phyloP scores from a whole-genome alignment of 2,329 filamentous ascomycete species.

The Emergomyces orientalis region DNA sequence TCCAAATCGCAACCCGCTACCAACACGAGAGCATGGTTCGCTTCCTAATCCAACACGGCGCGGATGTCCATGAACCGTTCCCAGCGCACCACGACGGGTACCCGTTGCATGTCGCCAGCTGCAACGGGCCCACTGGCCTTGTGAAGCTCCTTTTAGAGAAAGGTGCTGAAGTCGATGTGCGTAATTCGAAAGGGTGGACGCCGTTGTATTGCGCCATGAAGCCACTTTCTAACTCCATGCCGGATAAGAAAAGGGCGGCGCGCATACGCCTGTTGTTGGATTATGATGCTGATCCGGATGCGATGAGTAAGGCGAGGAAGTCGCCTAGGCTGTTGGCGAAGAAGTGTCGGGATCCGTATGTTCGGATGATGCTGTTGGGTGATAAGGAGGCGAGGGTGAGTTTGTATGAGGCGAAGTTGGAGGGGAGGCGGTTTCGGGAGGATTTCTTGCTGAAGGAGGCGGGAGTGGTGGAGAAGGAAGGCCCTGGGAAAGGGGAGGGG shows the following conservation, averaged over 20 bases:
- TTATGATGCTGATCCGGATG: background rate
- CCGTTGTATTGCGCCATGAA: background rate
- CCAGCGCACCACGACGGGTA: background rate
- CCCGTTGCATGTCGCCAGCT: background rate
- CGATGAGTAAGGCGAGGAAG: background rate
- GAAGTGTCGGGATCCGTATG: background rate
- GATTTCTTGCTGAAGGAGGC: background rate
- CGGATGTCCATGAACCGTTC: slow-evolving; percentile 6
- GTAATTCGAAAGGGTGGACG: background rate
- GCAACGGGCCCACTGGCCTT: background rate
- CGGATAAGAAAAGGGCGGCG: background rate
- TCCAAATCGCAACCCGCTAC: slow-evolving; percentile 20
- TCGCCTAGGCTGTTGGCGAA: background rate
- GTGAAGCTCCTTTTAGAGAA: slow-evolving; percentile 1
- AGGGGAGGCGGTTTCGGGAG: background rate
- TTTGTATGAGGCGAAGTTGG: background rate
- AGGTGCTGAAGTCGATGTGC: slow-evolving; percentile 1
- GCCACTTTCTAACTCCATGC: background rate
- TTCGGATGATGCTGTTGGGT: background rate
- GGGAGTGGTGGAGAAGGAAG: background rate
- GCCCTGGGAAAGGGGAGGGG: background rate
- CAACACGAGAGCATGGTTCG: slow-evolving; percentile 20
- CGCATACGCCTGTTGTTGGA: slow-evolving; percentile 2
- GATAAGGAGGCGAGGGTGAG: background rate
- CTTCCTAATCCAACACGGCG: slow-evolving; percentile 21